phyloP scores from a whole-genome alignment of 164 flowering plant species.

The Amborella trichopoda region DNA sequence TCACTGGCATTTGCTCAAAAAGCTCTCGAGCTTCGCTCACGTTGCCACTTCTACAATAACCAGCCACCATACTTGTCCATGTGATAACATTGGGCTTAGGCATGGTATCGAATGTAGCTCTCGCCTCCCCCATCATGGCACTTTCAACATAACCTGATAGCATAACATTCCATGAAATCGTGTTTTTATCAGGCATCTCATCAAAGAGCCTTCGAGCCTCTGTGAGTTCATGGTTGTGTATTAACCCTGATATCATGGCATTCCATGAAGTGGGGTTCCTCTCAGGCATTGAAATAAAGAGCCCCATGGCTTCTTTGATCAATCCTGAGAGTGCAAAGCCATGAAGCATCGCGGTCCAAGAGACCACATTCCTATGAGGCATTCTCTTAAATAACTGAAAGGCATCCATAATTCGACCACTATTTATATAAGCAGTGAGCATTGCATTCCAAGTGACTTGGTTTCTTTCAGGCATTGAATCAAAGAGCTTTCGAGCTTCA shows the following conservation, averaged over 20 bases:
- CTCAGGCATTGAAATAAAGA: slow-evolving; percentile 41
- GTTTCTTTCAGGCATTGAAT: slow-evolving; percentile 37
- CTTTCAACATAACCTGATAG: slow-evolving; percentile 34
- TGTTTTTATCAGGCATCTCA: slow-evolving; percentile 23
- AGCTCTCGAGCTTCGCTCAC: slow-evolving; percentile 33
- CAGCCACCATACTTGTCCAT: slow-evolving; percentile 51
- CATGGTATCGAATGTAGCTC: slow-evolving; percentile 34
- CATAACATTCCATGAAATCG: slow-evolving; percentile 39
- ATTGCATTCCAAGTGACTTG: slow-evolving; percentile 38
- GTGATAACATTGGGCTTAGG: slow-evolving; percentile 34
- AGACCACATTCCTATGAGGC: slow-evolving; percentile 41
- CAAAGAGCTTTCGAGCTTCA: slow-evolving; percentile 34
- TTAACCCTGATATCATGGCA: slow-evolving; percentile 40
- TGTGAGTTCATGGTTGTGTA: slow-evolving; percentile 31
- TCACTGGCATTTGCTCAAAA: slow-evolving; percentile 38
- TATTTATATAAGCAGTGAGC: slow-evolving; percentile 33
- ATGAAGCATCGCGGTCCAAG: slow-evolving; percentile 45
- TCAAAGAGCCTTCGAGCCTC: slow-evolving; percentile 36
- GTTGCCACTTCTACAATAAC: slow-evolving; percentile 44
- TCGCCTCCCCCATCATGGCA: slow-evolving; percentile 32
- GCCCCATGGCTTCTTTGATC: slow-evolving; percentile 13
- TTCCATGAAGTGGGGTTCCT: slow-evolving; percentile 51
- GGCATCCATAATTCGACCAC: slow-evolving; percentile 34
- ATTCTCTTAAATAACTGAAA: slow-evolving; percentile 27
- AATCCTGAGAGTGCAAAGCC: slow-evolving; percentile 23